Base-by-base conservation (phyloP, 805 yeast genomes). In the Candida loeiensis region DNA sequence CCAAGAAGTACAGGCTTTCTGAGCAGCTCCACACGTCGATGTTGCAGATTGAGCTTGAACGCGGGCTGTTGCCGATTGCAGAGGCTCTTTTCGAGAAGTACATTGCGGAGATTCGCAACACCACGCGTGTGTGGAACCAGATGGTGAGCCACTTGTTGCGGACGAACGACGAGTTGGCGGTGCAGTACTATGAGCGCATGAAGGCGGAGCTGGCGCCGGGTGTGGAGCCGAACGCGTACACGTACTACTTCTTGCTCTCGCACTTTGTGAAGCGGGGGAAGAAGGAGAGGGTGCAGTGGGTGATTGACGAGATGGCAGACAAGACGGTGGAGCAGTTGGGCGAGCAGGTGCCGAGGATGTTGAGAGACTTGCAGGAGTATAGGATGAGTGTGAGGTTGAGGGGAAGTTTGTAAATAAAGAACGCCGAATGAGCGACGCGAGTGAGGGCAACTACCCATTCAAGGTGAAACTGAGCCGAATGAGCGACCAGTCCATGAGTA, bases 231-330 rank as follows among this genome's bases (percentile, higher is more conserved):
- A 77, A 77, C 51, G 53, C 59, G 43, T 77, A 51, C 61, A 74
- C 81, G 4, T 77, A 53, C 55, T 76, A 63, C 55, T 76, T 59
- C 56, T 51, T 77, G 48, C 50, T 77, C 38, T 58, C 54, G 32
- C 68, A 68, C 48, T 74, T 66, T 35, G 36, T 53, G 26, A 55
- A 54, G 28, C 50, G 51, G 25, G 56, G 60, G 19, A 66, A 73
- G 44, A 39, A 36, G 16, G 55, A 53, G 9, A 55, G 58, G 34
- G 49, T 66, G 16, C 64, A 67, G 43, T 55, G 45, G 44, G 51
- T 73, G 13, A 45, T 77, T 16, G 54, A 61, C 27, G 74, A 74
- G 39, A 40, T 77, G 36, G 58, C 56, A 2, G 49, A 54, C 4
- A 46, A 54, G 18, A 41, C 58, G 4, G 45, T 67, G 36, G 33